A percentile compares a stretch with the other conserved stretches of the same genome.
phyloP scores from a whole-genome alignment of 2,329 filamentous ascomycete genomes.

The Penicillium sp. region DNA sequence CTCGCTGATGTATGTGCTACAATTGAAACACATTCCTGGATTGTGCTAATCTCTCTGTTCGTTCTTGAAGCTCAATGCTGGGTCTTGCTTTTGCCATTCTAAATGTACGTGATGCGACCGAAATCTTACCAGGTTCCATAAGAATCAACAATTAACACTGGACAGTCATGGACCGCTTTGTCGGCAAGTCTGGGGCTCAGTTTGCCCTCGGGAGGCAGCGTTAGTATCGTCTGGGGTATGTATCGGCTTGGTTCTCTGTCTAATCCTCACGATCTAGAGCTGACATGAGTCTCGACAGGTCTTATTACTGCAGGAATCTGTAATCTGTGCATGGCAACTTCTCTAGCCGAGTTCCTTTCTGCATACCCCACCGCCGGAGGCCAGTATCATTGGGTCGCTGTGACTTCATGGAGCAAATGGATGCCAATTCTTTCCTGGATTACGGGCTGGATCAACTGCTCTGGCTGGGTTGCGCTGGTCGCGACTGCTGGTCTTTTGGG shows the following conservation, averaged over 20 bases:
- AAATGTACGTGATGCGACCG: constrained; percentile 39
- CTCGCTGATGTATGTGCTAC: constrained; percentile 44
- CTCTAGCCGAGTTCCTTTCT: constrained; percentile 68
- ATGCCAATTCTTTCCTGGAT: constrained; percentile 64
- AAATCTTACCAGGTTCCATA: not conserved
- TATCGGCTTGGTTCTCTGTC: not conserved
- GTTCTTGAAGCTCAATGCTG: constrained; percentile 50
- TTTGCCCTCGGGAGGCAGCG: constrained; percentile 68
- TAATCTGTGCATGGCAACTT: constrained; percentile 67
- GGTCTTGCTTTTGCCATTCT: constrained; percentile 62
- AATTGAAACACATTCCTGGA: not conserved
- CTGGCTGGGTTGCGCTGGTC: constrained; percentile 66
- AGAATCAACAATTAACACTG: constrained; percentile 4
- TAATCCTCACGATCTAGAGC: not conserved
- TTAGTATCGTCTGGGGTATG: constrained; percentile 69
- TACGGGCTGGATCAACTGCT: constrained; percentile 67
- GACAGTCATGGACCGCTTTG: constrained; percentile 58
- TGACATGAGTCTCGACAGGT: constrained; percentile 19
- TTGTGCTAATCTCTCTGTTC: constrained; percentile 6
- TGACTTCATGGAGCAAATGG: constrained; percentile 54
- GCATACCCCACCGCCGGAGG: constrained; percentile 61
- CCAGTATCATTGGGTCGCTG: constrained; percentile 71
- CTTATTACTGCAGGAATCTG: constrained; percentile 61
- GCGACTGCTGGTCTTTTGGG: constrained; percentile 67
- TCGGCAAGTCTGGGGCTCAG: constrained; percentile 58